Evolutionary conservation across 148 eudicot species (phyloP), one percentile per base, ranked within the genome.

Genomic region (Polygonum aviculare): DNA sequence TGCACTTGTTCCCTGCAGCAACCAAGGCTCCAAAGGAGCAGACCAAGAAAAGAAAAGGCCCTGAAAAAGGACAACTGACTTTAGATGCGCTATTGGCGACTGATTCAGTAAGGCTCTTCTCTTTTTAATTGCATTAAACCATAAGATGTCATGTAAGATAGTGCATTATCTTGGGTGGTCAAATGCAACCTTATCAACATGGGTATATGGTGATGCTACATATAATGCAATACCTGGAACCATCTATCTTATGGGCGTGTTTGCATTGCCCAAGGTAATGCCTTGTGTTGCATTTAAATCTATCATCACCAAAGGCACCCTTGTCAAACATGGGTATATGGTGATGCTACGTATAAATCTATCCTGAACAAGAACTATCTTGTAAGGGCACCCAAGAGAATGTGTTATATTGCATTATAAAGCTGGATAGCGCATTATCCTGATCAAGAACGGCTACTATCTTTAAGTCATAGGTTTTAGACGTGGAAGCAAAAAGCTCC

Each of bases 1-100:
- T 7, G 11, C 18, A 35, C 21, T 74, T 51, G 48, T 26, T 10
- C n/a, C n/a, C 21, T 74, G 63, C 60, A 5, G 39, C 62, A 51
- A 62, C 21, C 10, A 51, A 50, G 15, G 22, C 45, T 21, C 39
- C 9, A 65, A 74, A 51, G 65, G 77, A 51, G 36, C 65, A 4
- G 15, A 6, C 65, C 11, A 55, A 74, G 77, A 55, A 74, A 54
- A 54, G 62, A 21, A 55, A 52, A 19, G 39, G 48, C 62, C 76
- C 1, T 33, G 41, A 2, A 22, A 50, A 50, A 74, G 77, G 77
- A 55, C 41, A 35, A 31, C 16, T 33, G 72, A 14, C 41, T 62
- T 62, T 16, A 67, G 72, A 36, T 36, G 10, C 16, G 45, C 44
- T 16, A 21, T 36, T 38, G 19, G 38, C 45, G 19, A 41, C 55